Base-by-base conservation (phyloP, 75 land plant genomes). In the Ceratopteris richardii region DNA sequence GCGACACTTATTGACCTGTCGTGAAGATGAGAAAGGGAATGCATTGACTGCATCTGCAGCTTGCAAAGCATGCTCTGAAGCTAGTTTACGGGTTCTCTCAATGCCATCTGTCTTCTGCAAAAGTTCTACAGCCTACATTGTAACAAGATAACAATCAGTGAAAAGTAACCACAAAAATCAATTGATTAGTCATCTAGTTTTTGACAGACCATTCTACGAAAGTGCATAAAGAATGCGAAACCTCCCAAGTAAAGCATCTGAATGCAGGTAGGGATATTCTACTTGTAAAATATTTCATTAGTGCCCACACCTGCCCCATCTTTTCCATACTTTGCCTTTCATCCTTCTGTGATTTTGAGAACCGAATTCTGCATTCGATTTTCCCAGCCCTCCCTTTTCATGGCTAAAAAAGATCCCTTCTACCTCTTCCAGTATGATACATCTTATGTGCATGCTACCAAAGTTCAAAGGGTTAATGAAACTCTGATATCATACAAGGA, bases 121-220 rank as follows among this genome's bases (percentile, higher is more conserved):
- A 62, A 82, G 71, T 33, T 88, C 79, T 33, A 93, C 72, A 18
- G 96, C 93, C 97, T 87, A 67, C 26, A 36, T n/a, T n/a, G n/a
- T n/a, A n/a, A n/a, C n/a, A n/a, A n/a, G n/a, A n/a, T n/a, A 29
- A 70, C 31, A 56, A 31, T 33, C 27, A 23, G 23, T 12, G 11
- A 33, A 14, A 40, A 10, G 14, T 40, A 40, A 40, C 42, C 42
- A 40, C 42, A 9, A 40, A 40, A 10, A 10, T 40, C 9, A 40
- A 40, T 40, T 9, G 14, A 14, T 9, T 40, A 14, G 42, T 10
- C 13, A 40, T 40, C 14, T 40, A 40, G 13, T 14, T 40, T 40
- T 14, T 9, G 14, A 40, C 42, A 9, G 14, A 40, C 42, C 9
- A 40, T 9, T 9, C 42, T 14, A 9, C 14, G 9, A 10, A 9